A percentile compares a stretch with the other conserved stretches of the same genome.
Conservation (phyloP, 2,329 filamentous ascomycete genomes). For the Chaetomium globosum region DNA sequence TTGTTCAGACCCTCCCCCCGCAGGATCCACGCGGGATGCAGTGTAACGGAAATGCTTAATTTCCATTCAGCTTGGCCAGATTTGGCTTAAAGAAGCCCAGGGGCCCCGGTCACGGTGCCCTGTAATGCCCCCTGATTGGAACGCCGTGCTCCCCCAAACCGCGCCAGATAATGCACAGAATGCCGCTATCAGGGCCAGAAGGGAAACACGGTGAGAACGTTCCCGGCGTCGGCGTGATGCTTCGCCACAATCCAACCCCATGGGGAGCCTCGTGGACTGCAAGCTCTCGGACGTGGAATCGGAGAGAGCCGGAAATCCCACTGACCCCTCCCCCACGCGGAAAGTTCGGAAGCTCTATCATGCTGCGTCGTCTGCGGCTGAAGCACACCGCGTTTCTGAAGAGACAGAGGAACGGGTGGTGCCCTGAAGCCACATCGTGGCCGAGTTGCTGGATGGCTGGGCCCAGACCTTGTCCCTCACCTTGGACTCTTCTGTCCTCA, state of each 20-base stretch:
- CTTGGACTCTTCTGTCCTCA: background rate
- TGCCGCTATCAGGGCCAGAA: background rate
- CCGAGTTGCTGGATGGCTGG: background rate
- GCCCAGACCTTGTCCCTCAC: background rate
- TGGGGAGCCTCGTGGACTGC: constrained; percentile 7
- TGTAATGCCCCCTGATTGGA: constrained; percentile 5
- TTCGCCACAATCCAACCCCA: constrained; percentile 1
- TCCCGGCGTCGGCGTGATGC: background rate
- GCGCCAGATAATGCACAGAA: background rate
- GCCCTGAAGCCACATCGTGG: constrained; percentile 10
- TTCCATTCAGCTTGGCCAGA: constrained; percentile 18
- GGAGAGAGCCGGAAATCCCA: background rate
- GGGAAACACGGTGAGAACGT: constrained; percentile 2
- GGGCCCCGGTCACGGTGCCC: constrained; percentile 11
- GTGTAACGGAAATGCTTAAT: background rate
- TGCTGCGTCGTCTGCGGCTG: constrained; percentile 2
- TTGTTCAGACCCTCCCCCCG: background rate
- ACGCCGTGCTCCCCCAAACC: background rate
- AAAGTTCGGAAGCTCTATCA: background rate
- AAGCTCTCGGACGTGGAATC: background rate
- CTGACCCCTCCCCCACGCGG: background rate
- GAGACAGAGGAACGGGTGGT: background rate
- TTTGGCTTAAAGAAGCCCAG: background rate
- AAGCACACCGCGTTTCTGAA: background rate
- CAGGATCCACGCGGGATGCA: constrained; percentile 11